phyloP scores from a whole-genome alignment of 2,329 filamentous ascomycete species.

The Aspergillus fumigatiaffinis region DNA sequence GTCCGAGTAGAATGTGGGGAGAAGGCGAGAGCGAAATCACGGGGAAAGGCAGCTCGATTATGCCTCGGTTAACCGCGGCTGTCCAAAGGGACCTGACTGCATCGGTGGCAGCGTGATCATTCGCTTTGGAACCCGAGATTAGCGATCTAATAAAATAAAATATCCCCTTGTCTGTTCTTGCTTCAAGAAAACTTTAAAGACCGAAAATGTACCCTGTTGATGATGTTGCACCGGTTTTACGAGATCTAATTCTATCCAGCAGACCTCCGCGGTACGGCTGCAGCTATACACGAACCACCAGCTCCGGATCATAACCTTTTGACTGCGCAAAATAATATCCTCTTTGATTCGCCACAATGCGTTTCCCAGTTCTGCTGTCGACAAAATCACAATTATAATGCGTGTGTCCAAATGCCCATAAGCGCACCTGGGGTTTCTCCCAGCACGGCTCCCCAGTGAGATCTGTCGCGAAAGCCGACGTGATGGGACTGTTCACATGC shows the following conservation, averaged over 20 bases:
- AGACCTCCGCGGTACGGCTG: neutral
- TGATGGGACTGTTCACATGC: constrained; percentile 30
- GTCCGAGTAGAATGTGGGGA: neutral
- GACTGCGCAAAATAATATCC: constrained; percentile 41
- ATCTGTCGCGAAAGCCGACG: constrained; percentile 43
- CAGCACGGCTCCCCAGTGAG: constrained; percentile 38
- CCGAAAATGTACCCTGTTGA: neutral
- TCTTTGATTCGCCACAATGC: constrained; percentile 40
- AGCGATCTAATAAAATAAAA: neutral
- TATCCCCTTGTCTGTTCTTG: neutral
- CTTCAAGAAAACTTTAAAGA: neutral
- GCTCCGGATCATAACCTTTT: constrained; percentile 31
- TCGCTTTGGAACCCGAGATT: neutral
- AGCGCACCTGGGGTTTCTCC: constrained; percentile 32
- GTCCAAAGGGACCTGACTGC: neutral
- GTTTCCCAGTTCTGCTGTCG: constrained; percentile 27
- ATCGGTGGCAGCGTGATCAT: neutral
- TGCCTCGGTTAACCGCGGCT: constrained; percentile 9
- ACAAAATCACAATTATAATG: constrained; percentile 44
- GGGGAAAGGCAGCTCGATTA: neutral
- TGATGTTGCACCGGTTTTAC: neutral
- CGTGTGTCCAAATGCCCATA: constrained; percentile 50
- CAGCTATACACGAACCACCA: constrained; percentile 18
- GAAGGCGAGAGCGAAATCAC: constrained; percentile 3
- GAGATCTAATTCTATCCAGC: neutral